phyloP scores from a whole-genome alignment of 2,329 filamentous ascomycete genomes.

The Pezicula neosporulosa region DNA sequence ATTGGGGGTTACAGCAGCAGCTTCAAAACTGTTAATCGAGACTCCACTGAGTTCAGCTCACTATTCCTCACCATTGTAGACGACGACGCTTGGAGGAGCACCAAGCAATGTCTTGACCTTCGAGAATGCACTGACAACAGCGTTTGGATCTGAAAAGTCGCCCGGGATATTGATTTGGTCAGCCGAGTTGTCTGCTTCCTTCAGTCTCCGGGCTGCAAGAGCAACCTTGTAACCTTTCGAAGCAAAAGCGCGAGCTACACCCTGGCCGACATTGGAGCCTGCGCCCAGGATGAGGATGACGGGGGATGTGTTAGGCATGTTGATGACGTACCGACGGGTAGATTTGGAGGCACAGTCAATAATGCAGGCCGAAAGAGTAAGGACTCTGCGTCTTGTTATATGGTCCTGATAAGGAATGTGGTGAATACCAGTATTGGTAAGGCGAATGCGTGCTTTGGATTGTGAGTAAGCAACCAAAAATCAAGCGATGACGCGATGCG shows the following conservation, averaged over 20 bases:
- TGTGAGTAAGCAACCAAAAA: no score
- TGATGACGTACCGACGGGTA: neutral
- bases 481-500: no score
- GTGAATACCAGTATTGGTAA: no score
- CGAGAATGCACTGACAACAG: slow-evolving; percentile 32
- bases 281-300: slow-evolving; percentile 37
- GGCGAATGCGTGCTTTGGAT: no score
- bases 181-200: slow-evolving; percentile 25
- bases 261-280: slow-evolving; percentile 35
- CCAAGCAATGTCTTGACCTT: slow-evolving; percentile 30
- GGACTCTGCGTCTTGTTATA: no score
- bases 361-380: no score
- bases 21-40: neutral
- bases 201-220: slow-evolving; percentile 28
- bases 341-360: no score
- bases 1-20: slow-evolving; percentile 10
- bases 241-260: slow-evolving; percentile 33
- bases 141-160: slow-evolving; percentile 33
- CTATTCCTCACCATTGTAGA: slow-evolving; percentile 37
- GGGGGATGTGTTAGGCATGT: slow-evolving; percentile 4
- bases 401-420: no score
- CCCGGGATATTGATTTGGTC: slow-evolving; percentile 29
- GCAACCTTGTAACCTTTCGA: slow-evolving; percentile 39
- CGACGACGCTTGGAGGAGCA: slow-evolving; percentile 34
- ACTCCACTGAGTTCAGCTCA: no score